phyloP scores from a whole-genome alignment of 257 asterid species.

The Jasminum sambac region DNA sequence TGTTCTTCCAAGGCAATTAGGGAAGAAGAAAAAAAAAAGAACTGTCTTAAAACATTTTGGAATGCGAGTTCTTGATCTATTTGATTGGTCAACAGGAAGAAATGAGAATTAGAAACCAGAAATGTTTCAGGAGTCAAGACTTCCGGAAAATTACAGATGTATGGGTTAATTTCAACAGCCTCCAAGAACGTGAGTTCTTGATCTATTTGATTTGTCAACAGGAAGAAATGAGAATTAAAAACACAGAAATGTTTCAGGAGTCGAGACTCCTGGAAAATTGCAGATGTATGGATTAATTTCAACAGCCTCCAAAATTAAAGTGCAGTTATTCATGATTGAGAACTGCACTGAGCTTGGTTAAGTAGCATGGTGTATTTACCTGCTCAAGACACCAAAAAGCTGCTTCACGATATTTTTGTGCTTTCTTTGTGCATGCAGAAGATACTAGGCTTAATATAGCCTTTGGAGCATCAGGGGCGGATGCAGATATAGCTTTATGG shows the following conservation, averaged over 20 bases:
- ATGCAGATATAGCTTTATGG: constrained; percentile 64
- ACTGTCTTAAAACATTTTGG: constrained; percentile 1
- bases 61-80: neutral
- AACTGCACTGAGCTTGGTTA: constrained; percentile 17
- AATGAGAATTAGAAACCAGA: neutral
- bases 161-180: neutral
- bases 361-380: constrained; percentile 44
- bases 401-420: constrained; percentile 82
- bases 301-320: constrained; percentile 8
- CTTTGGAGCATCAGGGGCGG: constrained; percentile 63
- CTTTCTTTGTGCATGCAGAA: constrained; percentile 77
- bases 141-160: neutral
- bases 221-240: constrained; percentile 5
- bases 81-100: constrained; percentile 17
- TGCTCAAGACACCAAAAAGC: constrained; percentile 91
- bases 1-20: constrained; percentile 7
- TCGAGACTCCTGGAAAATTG: neutral
- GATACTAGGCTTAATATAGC: constrained; percentile 68
- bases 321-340: constrained; percentile 8
- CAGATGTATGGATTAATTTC: neutral
- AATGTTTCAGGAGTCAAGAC: neutral
- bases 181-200: neutral
- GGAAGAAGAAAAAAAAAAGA: neutral
- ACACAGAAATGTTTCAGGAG: neutral
- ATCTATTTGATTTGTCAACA: constrained; percentile 10